Conservation (phyloP, 2,329 filamentous ascomycete species). For the Aspergillus eucalypticola region DNA sequence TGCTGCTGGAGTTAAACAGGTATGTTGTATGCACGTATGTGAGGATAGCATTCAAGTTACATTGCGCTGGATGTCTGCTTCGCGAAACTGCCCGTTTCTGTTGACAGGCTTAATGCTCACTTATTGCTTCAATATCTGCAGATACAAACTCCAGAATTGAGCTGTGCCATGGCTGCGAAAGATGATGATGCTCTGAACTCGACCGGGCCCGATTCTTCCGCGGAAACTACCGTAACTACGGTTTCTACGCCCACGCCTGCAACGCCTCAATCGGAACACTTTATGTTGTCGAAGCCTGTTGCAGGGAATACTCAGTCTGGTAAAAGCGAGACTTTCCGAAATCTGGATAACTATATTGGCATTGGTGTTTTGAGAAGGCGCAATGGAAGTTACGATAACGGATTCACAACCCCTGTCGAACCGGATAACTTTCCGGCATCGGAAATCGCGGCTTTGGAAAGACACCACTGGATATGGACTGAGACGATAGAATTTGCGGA, state of each 20-base stretch:
- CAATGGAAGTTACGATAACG: not conserved
- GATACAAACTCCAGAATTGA: not conserved
- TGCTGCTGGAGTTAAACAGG: not conserved
- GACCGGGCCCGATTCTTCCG: not conserved
- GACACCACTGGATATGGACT: slow-evolving; percentile 40
- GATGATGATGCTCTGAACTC: not conserved
- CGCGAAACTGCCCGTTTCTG: not conserved
- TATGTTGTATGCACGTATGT: not conserved
- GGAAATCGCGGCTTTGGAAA: slow-evolving; percentile 32
- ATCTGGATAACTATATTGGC: slow-evolving; percentile 29
- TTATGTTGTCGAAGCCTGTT: not conserved
- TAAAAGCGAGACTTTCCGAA: slow-evolving; percentile 12
- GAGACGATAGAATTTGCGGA: slow-evolving; percentile 19
- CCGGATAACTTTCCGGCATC: slow-evolving; percentile 17
- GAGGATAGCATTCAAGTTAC: not conserved
- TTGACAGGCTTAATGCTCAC: not conserved
- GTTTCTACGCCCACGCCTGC: not conserved
- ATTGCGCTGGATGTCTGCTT: not conserved
- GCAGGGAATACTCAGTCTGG: slow-evolving; percentile 1
- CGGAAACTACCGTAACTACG: not conserved
- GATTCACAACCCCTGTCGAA: not conserved
- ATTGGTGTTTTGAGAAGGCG: slow-evolving; percentile 33
- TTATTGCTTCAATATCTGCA: not conserved
- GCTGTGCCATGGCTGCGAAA: not conserved
- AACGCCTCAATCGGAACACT: not conserved